phyloP scores from a whole-genome alignment of 805 yeast species.

The Pichia californica region DNA sequence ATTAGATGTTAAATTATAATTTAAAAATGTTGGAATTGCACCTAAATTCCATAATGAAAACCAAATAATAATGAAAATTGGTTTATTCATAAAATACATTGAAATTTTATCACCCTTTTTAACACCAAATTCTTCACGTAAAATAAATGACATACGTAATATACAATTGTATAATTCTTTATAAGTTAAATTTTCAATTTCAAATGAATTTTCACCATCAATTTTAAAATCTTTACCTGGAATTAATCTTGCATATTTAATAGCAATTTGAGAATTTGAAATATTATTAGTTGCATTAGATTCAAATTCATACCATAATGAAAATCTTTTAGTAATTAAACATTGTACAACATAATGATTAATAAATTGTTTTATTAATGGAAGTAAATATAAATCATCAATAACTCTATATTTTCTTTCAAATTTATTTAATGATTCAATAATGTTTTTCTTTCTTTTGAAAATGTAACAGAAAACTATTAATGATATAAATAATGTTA shows the following conservation, averaged over 20 bases:
- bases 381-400: slow-evolving; percentile 50
- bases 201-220: slow-evolving; percentile 49
- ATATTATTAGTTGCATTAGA: slow-evolving; percentile 33
- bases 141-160: slow-evolving; percentile 57
- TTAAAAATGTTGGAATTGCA: slow-evolving; percentile 80
- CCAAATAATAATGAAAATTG: slow-evolving; percentile 75
- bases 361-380: slow-evolving; percentile 36
- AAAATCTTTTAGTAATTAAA: slow-evolving; percentile 37
- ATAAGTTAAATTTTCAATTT: slow-evolving; percentile 60
- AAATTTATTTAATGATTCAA: not conserved
- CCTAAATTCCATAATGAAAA: slow-evolving; percentile 87
- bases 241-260: slow-evolving; percentile 53
- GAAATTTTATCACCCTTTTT: slow-evolving; percentile 64
- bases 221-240: slow-evolving; percentile 27
- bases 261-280: slow-evolving; percentile 48
- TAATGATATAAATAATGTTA: too few species aligned
- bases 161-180: slow-evolving; percentile 60
- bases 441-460: too few species aligned
- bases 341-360: slow-evolving; percentile 34
- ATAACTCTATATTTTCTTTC: slow-evolving; percentile 39
- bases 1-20: slow-evolving; percentile 67
- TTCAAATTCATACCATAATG: slow-evolving; percentile 69
- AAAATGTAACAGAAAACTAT: too few species aligned
- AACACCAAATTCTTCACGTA: slow-evolving; percentile 58
- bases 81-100: slow-evolving; percentile 74